Conservation (phyloP, 2,329 filamentous ascomycete genomes). For the Calonectria pseudoreteaudii region DNA sequence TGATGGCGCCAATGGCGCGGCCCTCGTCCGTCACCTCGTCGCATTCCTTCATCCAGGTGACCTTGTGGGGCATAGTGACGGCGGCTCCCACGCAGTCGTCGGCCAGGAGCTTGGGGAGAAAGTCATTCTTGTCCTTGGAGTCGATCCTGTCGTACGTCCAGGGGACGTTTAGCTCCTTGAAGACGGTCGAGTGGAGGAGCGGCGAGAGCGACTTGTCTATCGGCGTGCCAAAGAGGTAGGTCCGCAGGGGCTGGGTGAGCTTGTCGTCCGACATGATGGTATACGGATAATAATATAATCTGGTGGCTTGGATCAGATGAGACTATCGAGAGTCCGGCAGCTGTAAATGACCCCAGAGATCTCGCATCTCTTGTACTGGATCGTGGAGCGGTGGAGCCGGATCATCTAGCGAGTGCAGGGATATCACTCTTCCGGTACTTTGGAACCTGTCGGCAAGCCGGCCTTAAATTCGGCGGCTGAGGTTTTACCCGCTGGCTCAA, state of each 20-base stretch:
- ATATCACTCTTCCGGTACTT: slow-evolving; percentile 3
- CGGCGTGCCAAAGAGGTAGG: slow-evolving; percentile 21
- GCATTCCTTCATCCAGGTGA: slow-evolving; percentile 19
- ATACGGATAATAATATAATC: background rate
- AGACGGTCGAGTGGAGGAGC: slow-evolving; percentile 21
- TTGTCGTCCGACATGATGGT: slow-evolving; percentile 6
- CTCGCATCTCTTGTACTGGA: slow-evolving; percentile 1
- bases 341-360: background rate
- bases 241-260: background rate
- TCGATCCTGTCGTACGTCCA: slow-evolving; percentile 19
- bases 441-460: background rate
- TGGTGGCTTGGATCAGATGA: background rate
- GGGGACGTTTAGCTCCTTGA: slow-evolving; percentile 13
- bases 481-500: background rate
- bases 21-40: slow-evolving; percentile 23
- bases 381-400: background rate
- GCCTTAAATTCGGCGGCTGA: background rate
- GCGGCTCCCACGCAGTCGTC: slow-evolving; percentile 17
- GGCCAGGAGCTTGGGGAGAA: slow-evolving; percentile 15
- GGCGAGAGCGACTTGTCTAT: slow-evolving; percentile 12
- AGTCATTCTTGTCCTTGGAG: slow-evolving; percentile 17
- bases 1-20: slow-evolving; percentile 19
- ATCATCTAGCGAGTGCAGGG: background rate
- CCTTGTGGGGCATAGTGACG: slow-evolving; percentile 26
- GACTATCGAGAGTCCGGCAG: background rate